A percentile compares a stretch with the other conserved stretches of the same genome.
Evolutionary conservation across 768 basidiomycete genomes (phyloP).

Genomic region (Postia placenta): DNA sequence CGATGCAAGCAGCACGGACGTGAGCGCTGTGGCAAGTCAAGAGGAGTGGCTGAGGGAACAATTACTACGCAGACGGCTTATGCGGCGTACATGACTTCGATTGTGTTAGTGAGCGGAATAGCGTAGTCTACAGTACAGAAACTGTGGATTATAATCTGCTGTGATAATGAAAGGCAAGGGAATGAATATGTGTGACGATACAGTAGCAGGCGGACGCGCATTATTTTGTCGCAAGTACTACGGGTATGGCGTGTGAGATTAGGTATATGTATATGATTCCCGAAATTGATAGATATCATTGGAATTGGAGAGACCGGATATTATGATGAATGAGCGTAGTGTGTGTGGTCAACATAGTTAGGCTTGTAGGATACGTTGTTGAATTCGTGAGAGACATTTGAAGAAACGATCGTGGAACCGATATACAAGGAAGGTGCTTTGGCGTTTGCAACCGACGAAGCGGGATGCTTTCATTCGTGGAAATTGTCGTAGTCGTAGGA

Average conservation of each 20-base stretch:
- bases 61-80: slow-evolving; percentile 6
- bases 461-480: background rate
- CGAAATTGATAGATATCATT: background rate
- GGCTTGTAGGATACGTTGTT: slow-evolving; percentile 10
- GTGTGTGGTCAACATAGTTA: no score
- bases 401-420: slow-evolving; percentile 14
- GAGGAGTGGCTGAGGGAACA: slow-evolving; percentile 10
- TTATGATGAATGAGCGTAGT: background rate
- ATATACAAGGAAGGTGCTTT: slow-evolving; percentile 10
- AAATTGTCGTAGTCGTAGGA: background rate
- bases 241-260: background rate
- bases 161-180: background rate
- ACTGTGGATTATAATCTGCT: background rate
- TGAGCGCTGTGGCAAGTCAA: slow-evolving; percentile 5
- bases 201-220: background rate
- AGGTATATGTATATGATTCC: background rate
- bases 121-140: no score
- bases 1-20: slow-evolving; percentile 6
- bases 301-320: background rate
- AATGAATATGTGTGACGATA: background rate
- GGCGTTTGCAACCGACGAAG: background rate
- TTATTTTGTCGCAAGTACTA: background rate
- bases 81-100: background rate
- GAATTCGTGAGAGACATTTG: slow-evolving; percentile 16
- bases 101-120: background rate